Percentiles rank a stretch among this genome's conserved stretches.
Evolutionary conservation across 805 yeast genomes (phyloP).

Genomic region (Priceomyces fermenticarens): DNA sequence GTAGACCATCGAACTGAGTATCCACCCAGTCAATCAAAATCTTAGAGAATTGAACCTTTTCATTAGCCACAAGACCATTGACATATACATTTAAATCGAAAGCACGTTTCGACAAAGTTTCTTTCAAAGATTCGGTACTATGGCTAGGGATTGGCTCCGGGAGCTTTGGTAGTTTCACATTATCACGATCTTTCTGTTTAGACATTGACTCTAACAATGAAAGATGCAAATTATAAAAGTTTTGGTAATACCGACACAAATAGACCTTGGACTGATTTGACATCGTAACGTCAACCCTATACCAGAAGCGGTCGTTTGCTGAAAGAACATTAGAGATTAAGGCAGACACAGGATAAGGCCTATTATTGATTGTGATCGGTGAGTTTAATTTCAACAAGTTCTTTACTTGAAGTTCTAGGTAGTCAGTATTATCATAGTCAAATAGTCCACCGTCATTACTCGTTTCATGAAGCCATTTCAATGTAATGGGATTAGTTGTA

Average conservation of each 20-base stretch:
- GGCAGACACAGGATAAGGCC: constrained; percentile 30
- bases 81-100: constrained; percentile 24
- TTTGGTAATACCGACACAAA: constrained; percentile 33
- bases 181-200: constrained; percentile 4
- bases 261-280: constrained; percentile 16
- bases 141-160: constrained; percentile 25
- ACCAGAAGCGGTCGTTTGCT: constrained; percentile 27
- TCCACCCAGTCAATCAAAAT: constrained; percentile 29
- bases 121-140: constrained; percentile 11
- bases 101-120: constrained; percentile 17
- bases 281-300: constrained; percentile 25
- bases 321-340: constrained; percentile 26
- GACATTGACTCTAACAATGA: constrained; percentile 9
- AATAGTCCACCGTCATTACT: background rate
- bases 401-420: constrained; percentile 26
- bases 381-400: constrained; percentile 13
- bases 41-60: constrained; percentile 23
- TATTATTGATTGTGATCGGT: constrained; percentile 27
- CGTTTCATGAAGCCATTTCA: constrained; percentile 30
- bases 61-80: constrained; percentile 14
- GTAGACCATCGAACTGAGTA: constrained; percentile 19
- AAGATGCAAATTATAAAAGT: constrained; percentile 33
- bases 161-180: constrained; percentile 21
- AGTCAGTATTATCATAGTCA: constrained; percentile 18
- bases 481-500: constrained; percentile 33